Evolutionary conservation across 345 rosid species (phyloP).

Genomic region (Syzygium grande): DNA sequence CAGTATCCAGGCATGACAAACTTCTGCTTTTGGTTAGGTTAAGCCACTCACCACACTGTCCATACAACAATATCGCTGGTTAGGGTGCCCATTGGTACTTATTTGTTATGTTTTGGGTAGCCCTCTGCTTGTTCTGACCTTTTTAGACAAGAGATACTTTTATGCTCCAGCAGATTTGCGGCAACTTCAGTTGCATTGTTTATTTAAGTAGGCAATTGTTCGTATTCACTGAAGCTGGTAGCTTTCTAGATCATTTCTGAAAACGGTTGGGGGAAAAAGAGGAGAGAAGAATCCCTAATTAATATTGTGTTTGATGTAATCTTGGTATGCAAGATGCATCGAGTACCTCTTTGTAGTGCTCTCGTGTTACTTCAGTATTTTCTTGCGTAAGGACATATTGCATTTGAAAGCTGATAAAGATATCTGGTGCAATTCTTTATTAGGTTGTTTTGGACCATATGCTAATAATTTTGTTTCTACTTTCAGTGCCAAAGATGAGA

Average conservation of each 20-base stretch:
- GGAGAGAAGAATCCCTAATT: background rate
- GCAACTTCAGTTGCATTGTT: background rate
- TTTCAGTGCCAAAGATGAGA: slow-evolving; percentile 80
- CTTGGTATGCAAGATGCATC: background rate
- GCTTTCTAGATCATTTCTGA: background rate
- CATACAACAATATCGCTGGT: background rate
- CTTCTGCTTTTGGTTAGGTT: background rate
- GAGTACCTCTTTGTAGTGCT: background rate
- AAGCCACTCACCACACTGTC: background rate
- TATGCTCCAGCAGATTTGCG: background rate
- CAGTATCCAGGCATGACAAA: background rate
- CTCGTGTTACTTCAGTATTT: background rate
- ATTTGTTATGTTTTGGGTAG: background rate
- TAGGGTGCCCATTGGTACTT: background rate
- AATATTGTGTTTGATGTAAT: background rate
- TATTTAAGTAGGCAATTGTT: background rate
- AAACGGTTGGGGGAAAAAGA: background rate
- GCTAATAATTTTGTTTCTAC: background rate
- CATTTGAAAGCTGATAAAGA: background rate
- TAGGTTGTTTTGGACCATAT: background rate
- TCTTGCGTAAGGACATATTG: background rate
- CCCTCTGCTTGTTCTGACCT: background rate
- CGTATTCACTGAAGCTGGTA: background rate
- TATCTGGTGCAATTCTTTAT: background rate
- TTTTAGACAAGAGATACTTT: background rate